Base-by-base conservation (phyloP, 2,329 filamentous ascomycete species). In the Falciphora oryzae region DNA sequence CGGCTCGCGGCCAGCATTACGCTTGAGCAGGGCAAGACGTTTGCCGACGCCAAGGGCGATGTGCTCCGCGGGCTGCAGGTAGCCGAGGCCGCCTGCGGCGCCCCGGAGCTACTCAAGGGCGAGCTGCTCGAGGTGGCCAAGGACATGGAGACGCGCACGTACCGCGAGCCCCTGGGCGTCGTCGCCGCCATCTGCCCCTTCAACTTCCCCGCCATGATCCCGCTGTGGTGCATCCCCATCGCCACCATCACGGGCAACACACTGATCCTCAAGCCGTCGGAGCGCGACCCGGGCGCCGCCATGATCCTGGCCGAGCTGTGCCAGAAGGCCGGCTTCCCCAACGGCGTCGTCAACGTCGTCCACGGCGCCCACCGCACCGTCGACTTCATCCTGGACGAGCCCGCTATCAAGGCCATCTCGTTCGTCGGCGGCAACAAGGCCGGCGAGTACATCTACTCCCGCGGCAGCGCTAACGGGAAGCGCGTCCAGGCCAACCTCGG, bases 201-300 rank as follows among this genome's bases (percentile, higher is more conserved):
- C 75, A 95, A 95, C 81, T 95, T 95, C 79, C 91, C 91, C 58
- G 91, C 91, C 71, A 96, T 96, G 91, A 95, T 96, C 75, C 92
- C 91, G 4, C 83, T 96, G n/a, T 96, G 91, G 91, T 92, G 86
- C 67, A 93, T 96, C 67, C 92, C 91, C 56, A 90, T 95, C 70
- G 91, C 91, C 60, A 91, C 91, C 58, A 85, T 93, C 32, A 92
- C 90, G 25, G 91, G 91, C 63, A 96, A 96, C 81, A 93, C 90
- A 18, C 81, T 93, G 65, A 86, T 96, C 70, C 81, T 96, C 70
- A 96, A 96, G 83, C 91, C 91, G 13, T 94, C 91, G 1, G 91
- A 96, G 80, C 87, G 91, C 65, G 91, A 94, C 72, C 91, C 91
- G 11, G 91, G 91, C 66, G 91, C 91, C 13, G 87, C 89, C 72